Evolutionary conservation across 2,329 filamentous ascomycete species (phyloP).

Genomic region (Teratosphaeria gauchensis): DNA sequence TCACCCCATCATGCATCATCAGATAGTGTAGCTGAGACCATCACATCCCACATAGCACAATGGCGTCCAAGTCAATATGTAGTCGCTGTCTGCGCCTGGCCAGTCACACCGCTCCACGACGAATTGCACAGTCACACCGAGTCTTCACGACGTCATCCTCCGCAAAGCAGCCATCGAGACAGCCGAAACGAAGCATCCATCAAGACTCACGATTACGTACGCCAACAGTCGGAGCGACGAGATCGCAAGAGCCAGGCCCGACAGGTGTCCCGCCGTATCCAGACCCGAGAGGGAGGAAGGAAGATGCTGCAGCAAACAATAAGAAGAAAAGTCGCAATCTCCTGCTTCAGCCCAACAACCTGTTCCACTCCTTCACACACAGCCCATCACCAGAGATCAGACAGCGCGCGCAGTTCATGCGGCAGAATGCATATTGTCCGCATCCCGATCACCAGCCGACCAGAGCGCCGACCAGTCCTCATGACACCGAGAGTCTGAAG

Average conservation of each 20-base stretch:
- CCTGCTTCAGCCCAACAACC: slow-evolving; percentile 61
- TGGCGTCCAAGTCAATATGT: slow-evolving; percentile 5
- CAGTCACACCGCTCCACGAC: background rate
- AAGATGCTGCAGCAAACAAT: background rate
- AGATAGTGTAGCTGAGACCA: background rate
- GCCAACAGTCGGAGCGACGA: background rate
- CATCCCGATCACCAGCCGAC: slow-evolving; percentile 79
- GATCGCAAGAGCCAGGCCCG: background rate
- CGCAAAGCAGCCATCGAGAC: background rate
- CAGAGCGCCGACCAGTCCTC: slow-evolving; percentile 53
- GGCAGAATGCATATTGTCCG: slow-evolving; percentile 85
- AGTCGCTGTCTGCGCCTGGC: slow-evolving; percentile 4
- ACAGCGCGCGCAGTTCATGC: slow-evolving; percentile 79
- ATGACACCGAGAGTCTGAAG: slow-evolving; percentile 55
- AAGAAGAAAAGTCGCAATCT: background rate
- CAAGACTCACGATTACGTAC: background rate
- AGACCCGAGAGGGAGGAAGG: background rate
- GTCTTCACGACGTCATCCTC: slow-evolving; percentile 1
- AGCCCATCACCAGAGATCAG: slow-evolving; percentile 86
- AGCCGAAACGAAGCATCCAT: slow-evolving; percentile 2
- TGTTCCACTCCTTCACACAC: slow-evolving; percentile 85
- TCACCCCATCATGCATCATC: background rate
- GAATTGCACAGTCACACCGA: background rate
- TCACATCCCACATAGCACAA: background rate
- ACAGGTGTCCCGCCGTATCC: background rate